Evolutionary conservation across 1,139 yeast species (phyloP), one percentile per base, ranked within the genome.

Genomic region (Pneumocystis oryctolagi): DNA sequence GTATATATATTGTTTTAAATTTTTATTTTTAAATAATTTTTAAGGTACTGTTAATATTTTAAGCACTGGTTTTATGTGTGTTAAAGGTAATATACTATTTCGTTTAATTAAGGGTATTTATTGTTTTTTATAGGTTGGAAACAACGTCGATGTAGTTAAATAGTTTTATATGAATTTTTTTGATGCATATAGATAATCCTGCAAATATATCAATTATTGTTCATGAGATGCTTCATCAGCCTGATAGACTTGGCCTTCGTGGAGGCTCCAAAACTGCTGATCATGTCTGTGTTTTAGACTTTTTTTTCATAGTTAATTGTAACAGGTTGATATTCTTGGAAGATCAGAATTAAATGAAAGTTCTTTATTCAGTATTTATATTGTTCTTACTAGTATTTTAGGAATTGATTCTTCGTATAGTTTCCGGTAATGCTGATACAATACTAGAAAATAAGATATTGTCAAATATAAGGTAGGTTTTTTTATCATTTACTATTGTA

Each of bases 181-280:
- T 47, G 16, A 47, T 47, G 12, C 25, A 14, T 4, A 5, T 47
- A 47, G 55, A 81, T 77, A 92, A 92, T 72, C 98, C 98, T 0
- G 95, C 87, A 0, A 80, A 81, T 34, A 75, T 83, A 2, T 71
- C 78, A 30, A 94, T 90, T 32, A 89, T 83, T 35, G 79, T 89
- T 59, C 96, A 92, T 8, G 98, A 92, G 73, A 86, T 92, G 77
- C 81, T 82, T 69, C 96, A 92, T 71, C 95, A 89, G 71, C 98
- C 98, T 0, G 96, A 88, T 71, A 77, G 88, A 69, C 89, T 86
- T 71, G 98, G 94, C 75, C 86, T 92, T 61, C 81, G 98, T 68
- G 98, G 98, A 28, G 98, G 98, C 3, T 95, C 97, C 30, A 87
- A 87, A 71, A 92, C 97, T 1, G 97, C 98, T 0, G 98, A 92